These are phyloP conservation scores for Eutrema yunnanense DNA, from an alignment of 345 rosid species.

Conservation along the genomic window DNA sequence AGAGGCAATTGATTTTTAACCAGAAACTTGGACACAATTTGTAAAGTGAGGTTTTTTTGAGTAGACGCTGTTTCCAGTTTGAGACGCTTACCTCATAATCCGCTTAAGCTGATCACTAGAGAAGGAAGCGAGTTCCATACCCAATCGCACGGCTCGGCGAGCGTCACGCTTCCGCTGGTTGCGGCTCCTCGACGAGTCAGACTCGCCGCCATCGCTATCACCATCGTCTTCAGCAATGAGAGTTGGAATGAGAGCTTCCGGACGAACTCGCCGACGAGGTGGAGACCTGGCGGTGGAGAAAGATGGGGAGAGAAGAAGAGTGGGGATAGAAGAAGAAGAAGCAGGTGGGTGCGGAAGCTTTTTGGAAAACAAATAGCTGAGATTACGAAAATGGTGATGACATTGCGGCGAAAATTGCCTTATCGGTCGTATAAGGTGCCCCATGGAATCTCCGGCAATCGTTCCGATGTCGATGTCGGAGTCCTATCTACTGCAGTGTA, in stretches of 20 bases:
- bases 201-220: slow-evolving; percentile 36
- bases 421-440: slow-evolving; percentile 24
- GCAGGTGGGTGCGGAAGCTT: slow-evolving; percentile 10
- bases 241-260: slow-evolving; percentile 25
- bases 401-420: slow-evolving; percentile 19
- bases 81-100: slow-evolving; percentile 43
- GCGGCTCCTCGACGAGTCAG: slow-evolving; percentile 52
- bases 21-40: background rate
- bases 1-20: background rate
- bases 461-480: slow-evolving; percentile 1
- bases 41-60: background rate
- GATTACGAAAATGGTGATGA: slow-evolving; percentile 10
- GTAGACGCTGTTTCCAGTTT: background rate
- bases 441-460: slow-evolving; percentile 9
- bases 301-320: slow-evolving; percentile 5
- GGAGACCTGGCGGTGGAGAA: slow-evolving; percentile 24
- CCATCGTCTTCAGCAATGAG: slow-evolving; percentile 30
- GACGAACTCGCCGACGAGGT: slow-evolving; percentile 31
- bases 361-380: background rate
- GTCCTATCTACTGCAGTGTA: background rate
- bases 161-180: slow-evolving; percentile 92
- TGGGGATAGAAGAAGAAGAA: slow-evolving; percentile 1
- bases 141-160: slow-evolving; percentile 79
- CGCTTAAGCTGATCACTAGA: slow-evolving; percentile 60
- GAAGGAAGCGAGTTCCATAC: slow-evolving; percentile 73